Percentiles rank a stretch among this genome's conserved stretches.
phyloP scores from a whole-genome alignment of 306 rosid species.

The Vicia faba region DNA sequence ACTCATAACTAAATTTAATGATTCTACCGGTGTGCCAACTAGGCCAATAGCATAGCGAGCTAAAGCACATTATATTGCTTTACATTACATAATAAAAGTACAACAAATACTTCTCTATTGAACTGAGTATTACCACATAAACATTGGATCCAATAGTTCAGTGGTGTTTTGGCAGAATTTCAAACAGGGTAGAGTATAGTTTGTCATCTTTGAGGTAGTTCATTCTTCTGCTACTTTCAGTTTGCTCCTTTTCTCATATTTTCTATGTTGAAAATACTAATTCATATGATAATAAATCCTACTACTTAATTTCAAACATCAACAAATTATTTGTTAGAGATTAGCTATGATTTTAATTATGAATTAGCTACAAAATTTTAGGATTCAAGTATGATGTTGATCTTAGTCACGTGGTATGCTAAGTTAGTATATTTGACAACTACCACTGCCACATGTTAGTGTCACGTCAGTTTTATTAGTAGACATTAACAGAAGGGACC shows the following conservation, averaged over 20 bases:
- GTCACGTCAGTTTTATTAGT: too few species aligned
- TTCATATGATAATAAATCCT: conserved; percentile 23
- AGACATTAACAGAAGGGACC: too few species aligned
- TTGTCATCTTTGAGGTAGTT: conserved; percentile 25
- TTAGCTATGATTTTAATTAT: too few species aligned
- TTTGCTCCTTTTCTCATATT: conserved; percentile 18
- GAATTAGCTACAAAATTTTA: too few species aligned
- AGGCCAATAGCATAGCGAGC: conserved; percentile 2
- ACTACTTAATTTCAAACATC: conserved; percentile 35
- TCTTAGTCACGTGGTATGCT: too few species aligned
- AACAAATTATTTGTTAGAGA: conserved; percentile 20
- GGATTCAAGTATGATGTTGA: too few species aligned
- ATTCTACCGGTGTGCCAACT: background rate
- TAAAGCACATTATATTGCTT: background rate
- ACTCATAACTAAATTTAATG: background rate
- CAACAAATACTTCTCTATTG: conserved; percentile 2
- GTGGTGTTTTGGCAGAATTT: conserved; percentile 26
- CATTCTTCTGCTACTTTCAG: conserved; percentile 1
- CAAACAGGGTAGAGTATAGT: background rate
- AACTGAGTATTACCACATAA: conserved; percentile 1
- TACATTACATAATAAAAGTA: background rate
- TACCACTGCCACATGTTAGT: too few species aligned
- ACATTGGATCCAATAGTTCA: conserved; percentile 20
- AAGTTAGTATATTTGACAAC: too few species aligned
- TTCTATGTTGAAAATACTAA: conserved; percentile 15